Percentiles rank a stretch among this genome's conserved stretches.
Evolutionary conservation across 1,284 basidiomycete species (phyloP).

Genomic region (Cryptococcus hybrid): DNA sequence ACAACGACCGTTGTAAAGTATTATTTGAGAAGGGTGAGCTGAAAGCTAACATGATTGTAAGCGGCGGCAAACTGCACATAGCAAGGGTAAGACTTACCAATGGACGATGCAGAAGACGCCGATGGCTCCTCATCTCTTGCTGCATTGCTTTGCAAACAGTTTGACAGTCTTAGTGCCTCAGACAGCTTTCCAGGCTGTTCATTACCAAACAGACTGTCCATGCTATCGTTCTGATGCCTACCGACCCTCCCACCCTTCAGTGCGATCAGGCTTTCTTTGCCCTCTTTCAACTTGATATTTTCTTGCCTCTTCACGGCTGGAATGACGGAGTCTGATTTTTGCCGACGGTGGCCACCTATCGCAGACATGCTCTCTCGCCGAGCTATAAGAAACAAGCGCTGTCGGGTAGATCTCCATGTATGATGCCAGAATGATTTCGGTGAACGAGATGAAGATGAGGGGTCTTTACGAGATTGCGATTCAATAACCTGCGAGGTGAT

Average conservation of each 20-base stretch:
- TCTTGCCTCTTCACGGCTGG: slow-evolving; percentile 3
- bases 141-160: slow-evolving; percentile 23
- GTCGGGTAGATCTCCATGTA: slow-evolving; percentile 28
- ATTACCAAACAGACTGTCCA: slow-evolving; percentile 32
- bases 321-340: slow-evolving; percentile 22
- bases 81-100: slow-evolving; percentile 19
- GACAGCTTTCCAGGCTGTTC: slow-evolving; percentile 18
- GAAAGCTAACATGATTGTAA: slow-evolving; percentile 11
- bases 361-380: slow-evolving; percentile 25
- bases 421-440: slow-evolving; percentile 22
- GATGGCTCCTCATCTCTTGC: not conserved
- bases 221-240: slow-evolving; percentile 28
- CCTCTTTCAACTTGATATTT: not conserved
- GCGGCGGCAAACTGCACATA: not conserved
- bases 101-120: slow-evolving; percentile 19
- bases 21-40: no score
- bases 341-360: slow-evolving; percentile 23
- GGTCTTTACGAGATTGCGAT: slow-evolving; percentile 11
- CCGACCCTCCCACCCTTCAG: slow-evolving; percentile 9
- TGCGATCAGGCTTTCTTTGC: not conserved
- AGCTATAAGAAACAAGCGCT: slow-evolving; percentile 36
- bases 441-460: slow-evolving; percentile 1
- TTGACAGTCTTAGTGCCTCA: slow-evolving; percentile 32
- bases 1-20: no score
- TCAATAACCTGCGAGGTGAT: slow-evolving; percentile 38